phyloP scores from a whole-genome alignment of 352 stramenopile genomes.

The Phytophthora meadii region DNA sequence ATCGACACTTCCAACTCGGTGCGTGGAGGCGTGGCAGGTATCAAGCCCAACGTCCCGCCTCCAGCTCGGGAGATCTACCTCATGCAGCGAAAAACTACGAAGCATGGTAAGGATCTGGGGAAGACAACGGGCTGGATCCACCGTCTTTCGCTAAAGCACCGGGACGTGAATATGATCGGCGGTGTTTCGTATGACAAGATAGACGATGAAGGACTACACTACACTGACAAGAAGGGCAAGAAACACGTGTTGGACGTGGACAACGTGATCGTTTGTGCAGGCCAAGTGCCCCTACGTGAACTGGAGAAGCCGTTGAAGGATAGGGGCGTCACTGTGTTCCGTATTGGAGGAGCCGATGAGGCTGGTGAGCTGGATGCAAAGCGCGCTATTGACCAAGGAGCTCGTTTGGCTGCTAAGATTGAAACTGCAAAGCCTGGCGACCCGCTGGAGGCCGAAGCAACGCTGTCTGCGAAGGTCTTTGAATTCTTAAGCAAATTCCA shows the following conservation, averaged over 20 bases:
- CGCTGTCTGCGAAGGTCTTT: slow-evolving; percentile 57
- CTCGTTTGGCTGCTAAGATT: slow-evolving; percentile 82
- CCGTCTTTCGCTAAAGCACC: slow-evolving; percentile 90
- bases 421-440: slow-evolving; percentile 84
- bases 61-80: slow-evolving; percentile 90
- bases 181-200: slow-evolving; percentile 96
- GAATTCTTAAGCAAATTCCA: slow-evolving; percentile 60
- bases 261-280: slow-evolving; percentile 96
- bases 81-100: slow-evolving; percentile 95
- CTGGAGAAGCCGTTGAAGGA: slow-evolving; percentile 85
- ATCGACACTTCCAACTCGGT: slow-evolving; percentile 89
- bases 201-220: slow-evolving; percentile 94
- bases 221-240: slow-evolving; percentile 89
- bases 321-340: slow-evolving; percentile 87
- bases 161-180: slow-evolving; percentile 93
- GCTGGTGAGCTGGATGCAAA: slow-evolving; percentile 97
- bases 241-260: slow-evolving; percentile 93
- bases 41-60: slow-evolving; percentile 47
- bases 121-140: slow-evolving; percentile 99
- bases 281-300: slow-evolving; percentile 92
- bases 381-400: slow-evolving; percentile 97
- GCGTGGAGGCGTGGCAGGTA: slow-evolving; percentile 84
- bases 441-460: slow-evolving; percentile 44
- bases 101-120: slow-evolving; percentile 92
- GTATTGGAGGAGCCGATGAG: slow-evolving; percentile 95